Conservation (phyloP, 257 asterid genomes). For the Lantana camara region DNA sequence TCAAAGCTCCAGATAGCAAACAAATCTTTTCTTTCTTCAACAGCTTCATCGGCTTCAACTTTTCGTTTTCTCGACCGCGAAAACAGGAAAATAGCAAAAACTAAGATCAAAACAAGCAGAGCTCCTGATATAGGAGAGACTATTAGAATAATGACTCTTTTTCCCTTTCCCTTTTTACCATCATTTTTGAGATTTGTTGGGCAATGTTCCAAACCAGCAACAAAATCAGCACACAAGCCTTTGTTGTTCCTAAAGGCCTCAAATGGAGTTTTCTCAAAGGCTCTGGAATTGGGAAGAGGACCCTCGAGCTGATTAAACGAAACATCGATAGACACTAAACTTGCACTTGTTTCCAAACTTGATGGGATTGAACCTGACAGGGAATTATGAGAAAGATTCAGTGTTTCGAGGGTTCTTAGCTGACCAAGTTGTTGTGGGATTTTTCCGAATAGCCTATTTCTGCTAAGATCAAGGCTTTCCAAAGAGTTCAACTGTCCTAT, state of each 20-base stretch:
- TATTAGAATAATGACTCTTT: conserved; percentile 1
- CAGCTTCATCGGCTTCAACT: not conserved
- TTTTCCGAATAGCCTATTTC: conserved; percentile 32
- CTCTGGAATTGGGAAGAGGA: conserved; percentile 33
- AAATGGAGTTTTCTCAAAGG: conserved; percentile 26
- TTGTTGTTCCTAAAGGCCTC: conserved; percentile 33
- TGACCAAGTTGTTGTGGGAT: conserved; percentile 29
- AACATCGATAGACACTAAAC: conserved; percentile 25
- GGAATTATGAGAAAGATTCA: conserved; percentile 41
- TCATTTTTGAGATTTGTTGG: not conserved
- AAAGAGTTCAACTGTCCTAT: conserved; percentile 27
- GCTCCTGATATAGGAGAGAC: conserved; percentile 6
- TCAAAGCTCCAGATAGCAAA: conserved; percentile 32
- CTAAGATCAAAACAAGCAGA: conserved; percentile 19
- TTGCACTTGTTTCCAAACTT: conserved; percentile 11
- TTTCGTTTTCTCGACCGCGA: not conserved
- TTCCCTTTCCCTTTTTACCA: not conserved
- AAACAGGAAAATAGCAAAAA: conserved; percentile 12
- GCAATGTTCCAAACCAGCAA: conserved; percentile 35
- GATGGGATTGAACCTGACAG: conserved; percentile 43
- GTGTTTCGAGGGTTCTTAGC: conserved; percentile 1
- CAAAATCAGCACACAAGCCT: conserved; percentile 31
- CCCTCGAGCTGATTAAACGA: conserved; percentile 46
- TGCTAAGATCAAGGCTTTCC: conserved; percentile 37
- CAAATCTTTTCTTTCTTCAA: not conserved